Percentiles rank a stretch among this genome's conserved stretches.
phyloP scores from a whole-genome alignment of 208 protist species.

The Crithidia acanthocephali region DNA sequence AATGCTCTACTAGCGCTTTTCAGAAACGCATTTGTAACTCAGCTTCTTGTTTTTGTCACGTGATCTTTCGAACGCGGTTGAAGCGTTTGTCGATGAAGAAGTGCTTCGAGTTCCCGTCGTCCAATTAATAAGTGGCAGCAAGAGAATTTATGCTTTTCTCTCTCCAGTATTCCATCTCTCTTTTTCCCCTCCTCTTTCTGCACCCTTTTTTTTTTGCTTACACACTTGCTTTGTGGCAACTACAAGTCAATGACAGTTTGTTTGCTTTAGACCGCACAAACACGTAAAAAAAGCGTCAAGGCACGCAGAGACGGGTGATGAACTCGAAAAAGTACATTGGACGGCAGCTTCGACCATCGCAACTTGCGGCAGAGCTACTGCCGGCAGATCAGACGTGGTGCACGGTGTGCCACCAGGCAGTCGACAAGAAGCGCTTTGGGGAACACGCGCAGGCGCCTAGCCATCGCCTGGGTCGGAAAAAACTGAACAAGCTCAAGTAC shows the following conservation, averaged over 20 bases:
- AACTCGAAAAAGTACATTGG: conserved; percentile 77
- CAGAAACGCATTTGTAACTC: too few relatives aligned
- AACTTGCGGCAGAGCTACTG: conserved; percentile 75
- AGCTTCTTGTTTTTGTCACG: too few relatives aligned
- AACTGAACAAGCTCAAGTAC: conserved; percentile 74
- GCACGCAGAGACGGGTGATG: conserved; percentile 10
- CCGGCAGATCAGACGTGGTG: conserved; percentile 81
- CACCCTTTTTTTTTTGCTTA: background rate
- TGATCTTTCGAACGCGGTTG: too few relatives aligned
- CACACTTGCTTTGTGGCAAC: too few relatives aligned
- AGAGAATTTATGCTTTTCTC: too few relatives aligned
- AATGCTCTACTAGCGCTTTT: too few relatives aligned
- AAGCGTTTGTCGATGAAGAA: too few relatives aligned
- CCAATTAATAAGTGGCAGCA: too few relatives aligned
- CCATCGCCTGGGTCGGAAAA: conserved; percentile 62
- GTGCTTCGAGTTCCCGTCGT: too few relatives aligned
- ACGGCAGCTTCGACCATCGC: conserved; percentile 71
- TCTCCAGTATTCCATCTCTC: too few relatives aligned
- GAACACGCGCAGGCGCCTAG: conserved; percentile 45
- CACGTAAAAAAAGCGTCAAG: background rate
- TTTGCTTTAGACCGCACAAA: background rate
- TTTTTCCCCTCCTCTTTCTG: background rate
- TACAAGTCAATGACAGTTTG: background rate
- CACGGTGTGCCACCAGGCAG: conserved; percentile 65
- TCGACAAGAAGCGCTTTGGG: conserved; percentile 49